Base-by-base conservation (phyloP, 75 land plant genomes). In the Chamaecyparis obtusa region DNA sequence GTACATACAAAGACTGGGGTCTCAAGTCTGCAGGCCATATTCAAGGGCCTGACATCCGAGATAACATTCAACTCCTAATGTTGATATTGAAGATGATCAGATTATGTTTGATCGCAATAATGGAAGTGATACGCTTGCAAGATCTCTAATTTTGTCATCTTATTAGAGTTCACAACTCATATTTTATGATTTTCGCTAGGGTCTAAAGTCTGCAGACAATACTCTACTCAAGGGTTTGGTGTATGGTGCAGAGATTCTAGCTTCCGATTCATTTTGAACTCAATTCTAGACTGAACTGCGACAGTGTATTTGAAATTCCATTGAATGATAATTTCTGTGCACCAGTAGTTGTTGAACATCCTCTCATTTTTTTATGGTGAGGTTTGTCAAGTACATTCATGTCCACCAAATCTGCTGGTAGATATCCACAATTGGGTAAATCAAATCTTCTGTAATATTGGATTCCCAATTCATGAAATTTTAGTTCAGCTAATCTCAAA, bases 11-110 rank as follows among this genome's bases (percentile, higher is more conserved):
- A 39, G 41, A 39, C 41, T 39, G 41, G 41, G 41, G 41, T 39
- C 41, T 39, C 1, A 39, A 39, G 41, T 39, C 41, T 39, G 41
- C 41, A 39, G 41, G 41, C 2, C 2, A 39, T 39, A 39, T 2
- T 39, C 41, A 39, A 39, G 41, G 41, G 41, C 41, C 41, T 39
- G 2, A 39, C 41, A 98, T 96, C 97, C 97, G 99, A 36, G 64
- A 57, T 99, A 98, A 88, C 95, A 98, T 91, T 99, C 96, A 17
- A 98, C 99, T 46, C 99, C 99, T 24, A 98, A 98, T 71, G 95
- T 98, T 86, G 99, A 98, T 83, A 98, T 95, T 84, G 99, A 98
- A 86, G 99, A 98, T 84, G 99, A 99, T 3, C 95, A 93, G 84
- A 91, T 98, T 86, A 96, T 96, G 3, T 90, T 98, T 37, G 94